Evolutionary conservation across 73 alveolate species (phyloP).

Genomic region (Diophrys appendiculata): DNA sequence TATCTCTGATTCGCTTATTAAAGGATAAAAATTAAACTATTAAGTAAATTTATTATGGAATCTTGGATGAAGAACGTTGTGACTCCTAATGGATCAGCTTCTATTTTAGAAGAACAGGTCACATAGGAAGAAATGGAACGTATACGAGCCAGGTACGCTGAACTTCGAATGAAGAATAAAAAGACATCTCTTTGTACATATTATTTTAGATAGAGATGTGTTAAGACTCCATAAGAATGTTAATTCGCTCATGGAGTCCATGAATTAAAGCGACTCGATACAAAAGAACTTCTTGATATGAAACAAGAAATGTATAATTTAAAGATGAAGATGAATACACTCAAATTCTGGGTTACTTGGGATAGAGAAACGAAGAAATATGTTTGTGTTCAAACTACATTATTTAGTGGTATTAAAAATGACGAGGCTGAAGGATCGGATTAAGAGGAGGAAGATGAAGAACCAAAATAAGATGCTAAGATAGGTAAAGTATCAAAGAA

Average conservation of each 20-base stretch:
- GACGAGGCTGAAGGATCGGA: constrained; percentile 1
- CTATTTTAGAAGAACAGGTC: no score
- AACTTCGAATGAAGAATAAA: neutral
- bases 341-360: neutral
- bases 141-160: neutral
- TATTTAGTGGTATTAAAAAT: neutral
- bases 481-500: neutral
- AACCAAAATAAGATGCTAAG: constrained; percentile 30
- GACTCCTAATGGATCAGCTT: no score
- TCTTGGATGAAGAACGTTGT: no score
- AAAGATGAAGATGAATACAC: neutral
- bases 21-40: no score
- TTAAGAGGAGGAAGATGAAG: constrained; percentile 21
- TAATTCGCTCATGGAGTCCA: constrained; percentile 1
- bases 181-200: constrained; percentile 1
- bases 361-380: constrained; percentile 14
- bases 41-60: no score
- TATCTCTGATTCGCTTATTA: no score
- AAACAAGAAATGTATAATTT: constrained; percentile 19
- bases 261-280: constrained; percentile 9
- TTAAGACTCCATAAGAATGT: neutral
- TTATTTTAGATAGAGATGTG: constrained; percentile 6
- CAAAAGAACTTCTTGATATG: constrained; percentile 15
- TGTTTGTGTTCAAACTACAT: neutral
- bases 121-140: neutral